Evolutionary conservation across 2,329 filamentous ascomycete species (phyloP).

Genomic region (Ascochyta fabae): DNA sequence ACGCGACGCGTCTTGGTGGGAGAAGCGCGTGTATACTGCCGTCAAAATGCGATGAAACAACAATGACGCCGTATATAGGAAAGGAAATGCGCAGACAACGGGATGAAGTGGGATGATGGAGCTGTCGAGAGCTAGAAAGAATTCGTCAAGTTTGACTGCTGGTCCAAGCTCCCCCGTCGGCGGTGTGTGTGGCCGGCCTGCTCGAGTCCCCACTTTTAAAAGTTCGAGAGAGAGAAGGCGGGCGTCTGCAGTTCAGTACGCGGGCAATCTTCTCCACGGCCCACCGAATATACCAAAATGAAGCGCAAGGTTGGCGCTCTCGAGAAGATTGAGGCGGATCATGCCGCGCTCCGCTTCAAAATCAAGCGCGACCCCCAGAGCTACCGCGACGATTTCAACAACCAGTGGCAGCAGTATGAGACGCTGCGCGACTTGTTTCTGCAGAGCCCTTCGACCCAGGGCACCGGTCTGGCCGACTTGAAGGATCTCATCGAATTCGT

Average conservation of each 20-base stretch:
- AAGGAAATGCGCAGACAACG: conserved; percentile 4
- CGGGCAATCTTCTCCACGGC: not conserved
- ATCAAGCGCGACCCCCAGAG: conserved; percentile 87
- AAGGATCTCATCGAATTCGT: conserved; percentile 93
- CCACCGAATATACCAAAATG: conserved; percentile 57
- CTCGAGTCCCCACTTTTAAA: conserved; percentile 22
- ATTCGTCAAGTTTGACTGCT: conserved; percentile 2
- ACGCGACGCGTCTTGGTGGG: conserved; percentile 20
- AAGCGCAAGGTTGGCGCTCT: conserved; percentile 91
- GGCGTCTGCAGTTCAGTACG: not conserved
- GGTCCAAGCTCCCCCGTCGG: conserved; percentile 2
- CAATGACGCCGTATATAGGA: conserved; percentile 10
- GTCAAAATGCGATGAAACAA: conserved; percentile 2
- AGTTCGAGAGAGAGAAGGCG: conserved; percentile 11
- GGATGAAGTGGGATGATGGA: not conserved
- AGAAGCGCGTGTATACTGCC: conserved; percentile 3
- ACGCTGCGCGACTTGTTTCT: conserved; percentile 91
- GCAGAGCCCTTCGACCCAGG: conserved; percentile 77
- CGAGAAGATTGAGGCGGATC: conserved; percentile 85
- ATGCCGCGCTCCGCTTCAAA: conserved; percentile 86
- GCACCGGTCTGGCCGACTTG: conserved; percentile 81
- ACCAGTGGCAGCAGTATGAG: conserved; percentile 91
- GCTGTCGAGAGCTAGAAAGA: conserved; percentile 6
- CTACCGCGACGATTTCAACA: conserved; percentile 86
- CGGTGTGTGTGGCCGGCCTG: not conserved